Conservation (phyloP, 2,329 filamentous ascomycete genomes). For the Aureobasidium sp. region DNA sequence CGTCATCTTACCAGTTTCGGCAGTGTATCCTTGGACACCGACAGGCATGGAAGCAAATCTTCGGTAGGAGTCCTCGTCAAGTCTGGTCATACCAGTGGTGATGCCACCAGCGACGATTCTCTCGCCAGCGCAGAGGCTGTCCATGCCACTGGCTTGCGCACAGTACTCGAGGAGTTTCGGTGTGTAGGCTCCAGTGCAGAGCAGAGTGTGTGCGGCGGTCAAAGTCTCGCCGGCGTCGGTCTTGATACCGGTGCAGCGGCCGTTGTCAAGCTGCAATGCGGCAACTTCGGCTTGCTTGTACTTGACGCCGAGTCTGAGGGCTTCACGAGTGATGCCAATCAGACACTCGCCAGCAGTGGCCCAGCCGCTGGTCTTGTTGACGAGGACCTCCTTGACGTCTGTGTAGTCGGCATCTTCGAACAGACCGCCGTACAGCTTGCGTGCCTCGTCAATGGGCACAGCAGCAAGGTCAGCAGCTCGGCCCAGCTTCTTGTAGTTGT, state of each 20-base stretch:
- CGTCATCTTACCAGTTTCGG: constrained; percentile 26
- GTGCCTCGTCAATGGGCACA: constrained; percentile 47
- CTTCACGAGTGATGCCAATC: constrained; percentile 46
- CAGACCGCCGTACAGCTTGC: constrained; percentile 49
- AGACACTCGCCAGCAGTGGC: constrained; percentile 55
- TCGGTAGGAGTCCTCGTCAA: constrained; percentile 33
- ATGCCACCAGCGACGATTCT: constrained; percentile 53
- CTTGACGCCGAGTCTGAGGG: constrained; percentile 50
- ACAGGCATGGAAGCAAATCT: constrained; percentile 39
- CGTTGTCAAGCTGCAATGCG: constrained; percentile 43
- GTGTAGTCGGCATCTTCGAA: constrained; percentile 56
- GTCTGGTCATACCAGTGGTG: constrained; percentile 42
- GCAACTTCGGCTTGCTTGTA: constrained; percentile 50
- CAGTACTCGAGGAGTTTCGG: constrained; percentile 42
- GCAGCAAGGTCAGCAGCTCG: constrained; percentile 41
- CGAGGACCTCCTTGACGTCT: constrained; percentile 51
- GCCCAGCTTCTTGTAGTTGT: constrained; percentile 45
- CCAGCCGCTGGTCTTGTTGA: constrained; percentile 58
- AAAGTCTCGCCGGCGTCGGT: constrained; percentile 30
- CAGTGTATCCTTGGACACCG: constrained; percentile 40
- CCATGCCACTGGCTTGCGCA: constrained; percentile 39
- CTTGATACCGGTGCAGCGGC: constrained; percentile 39
- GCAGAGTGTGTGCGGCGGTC: constrained; percentile 32
- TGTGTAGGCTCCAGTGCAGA: constrained; percentile 39
- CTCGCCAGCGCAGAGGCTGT: constrained; percentile 47